Base-by-base conservation (phyloP, 2,329 filamentous ascomycete species). In the Ceratocystis colombiana region DNA sequence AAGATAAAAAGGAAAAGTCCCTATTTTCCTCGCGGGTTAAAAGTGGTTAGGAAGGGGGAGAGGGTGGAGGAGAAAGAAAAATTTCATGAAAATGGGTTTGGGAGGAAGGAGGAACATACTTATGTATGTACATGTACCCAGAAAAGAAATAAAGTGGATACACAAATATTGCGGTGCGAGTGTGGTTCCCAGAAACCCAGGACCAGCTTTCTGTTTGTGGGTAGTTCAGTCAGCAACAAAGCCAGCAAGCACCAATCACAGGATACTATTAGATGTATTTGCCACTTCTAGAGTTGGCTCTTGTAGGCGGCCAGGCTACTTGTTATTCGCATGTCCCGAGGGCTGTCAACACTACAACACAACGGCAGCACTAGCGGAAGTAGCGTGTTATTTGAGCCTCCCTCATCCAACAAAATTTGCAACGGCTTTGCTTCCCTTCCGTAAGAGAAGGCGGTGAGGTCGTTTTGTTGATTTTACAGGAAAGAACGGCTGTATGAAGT, bases 131-230 rank as follows among this genome's bases (percentile, higher is more conserved):
- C 59, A 48, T 65, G 67, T 71, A 41, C 37, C 37, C 37, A 69
- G 67, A 69, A 70, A 69, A 70, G 70, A 71, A 72, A 75, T 76
- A 75, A 41, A 75, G 70, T 73, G 57, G 53, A 65, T 25, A 50
- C 64, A 65, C 20, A 64, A 64, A 64, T 22, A 55, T 44, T 41
- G 25, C 22, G 44, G 48, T 22, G 20, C 17, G 22, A 64, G 48
- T 22, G 20, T 30, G 22, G 22, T 57, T 28, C 28, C 25, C 55
- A 59, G 55, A 37, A 8, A 28, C 28, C 25, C 55, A 59, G 55
- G n/a, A 8, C 55, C 28, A 37, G 28, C 55, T 37, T 10, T 2
- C 17, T 59, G 55, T 59, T 59, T 59, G 55, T 59, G 55, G 55
- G 55, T 30, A 59, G 28, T 59, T 37, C 55, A 59, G 55, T 59